These are phyloP conservation scores for Debaryomyces hansenii DNA, from an alignment of 805 yeast genomes.

Conservation along the genomic window DNA sequence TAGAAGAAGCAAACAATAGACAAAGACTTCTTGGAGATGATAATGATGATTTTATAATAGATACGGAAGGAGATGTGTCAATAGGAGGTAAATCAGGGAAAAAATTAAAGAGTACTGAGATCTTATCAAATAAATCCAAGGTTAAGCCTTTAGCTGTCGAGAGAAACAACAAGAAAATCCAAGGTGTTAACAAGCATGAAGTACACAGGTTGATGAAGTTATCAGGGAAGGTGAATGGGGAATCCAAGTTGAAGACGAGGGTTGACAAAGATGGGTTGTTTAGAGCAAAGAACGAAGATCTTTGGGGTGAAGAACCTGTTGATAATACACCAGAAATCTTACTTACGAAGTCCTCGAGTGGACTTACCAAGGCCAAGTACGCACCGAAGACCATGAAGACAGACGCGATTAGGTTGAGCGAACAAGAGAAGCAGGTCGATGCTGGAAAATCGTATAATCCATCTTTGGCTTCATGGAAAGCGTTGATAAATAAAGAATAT, in stretches of 20 bases:
- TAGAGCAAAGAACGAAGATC: constrained; percentile 49
- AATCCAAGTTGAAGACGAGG: constrained; percentile 48
- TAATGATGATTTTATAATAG: constrained; percentile 62
- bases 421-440: constrained; percentile 53
- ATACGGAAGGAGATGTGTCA: constrained; percentile 34
- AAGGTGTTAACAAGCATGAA: constrained; percentile 66
- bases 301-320: constrained; percentile 58
- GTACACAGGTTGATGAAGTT: constrained; percentile 65
- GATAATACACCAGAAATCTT: constrained; percentile 16
- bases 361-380: constrained; percentile 44
- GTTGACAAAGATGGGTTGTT: constrained; percentile 67
- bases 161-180: constrained; percentile 43
- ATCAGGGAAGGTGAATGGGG: constrained; percentile 71
- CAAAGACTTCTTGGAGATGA: constrained; percentile 51
- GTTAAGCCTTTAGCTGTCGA: constrained; percentile 58
- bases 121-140: constrained; percentile 71
- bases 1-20: constrained; percentile 70
- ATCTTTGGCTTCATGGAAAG: constrained; percentile 77
- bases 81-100: constrained; percentile 48
- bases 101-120: constrained; percentile 62
- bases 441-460: constrained; percentile 96
- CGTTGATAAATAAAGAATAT: constrained; percentile 65
- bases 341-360: constrained; percentile 18
- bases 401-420: constrained; percentile 54
- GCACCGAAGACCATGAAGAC: constrained; percentile 56